These are phyloP conservation scores for Pseudisothecium myosuroides DNA, from an alignment of 225 moss, liverwort and hornwort genomes.

Conservation along the genomic window DNA sequence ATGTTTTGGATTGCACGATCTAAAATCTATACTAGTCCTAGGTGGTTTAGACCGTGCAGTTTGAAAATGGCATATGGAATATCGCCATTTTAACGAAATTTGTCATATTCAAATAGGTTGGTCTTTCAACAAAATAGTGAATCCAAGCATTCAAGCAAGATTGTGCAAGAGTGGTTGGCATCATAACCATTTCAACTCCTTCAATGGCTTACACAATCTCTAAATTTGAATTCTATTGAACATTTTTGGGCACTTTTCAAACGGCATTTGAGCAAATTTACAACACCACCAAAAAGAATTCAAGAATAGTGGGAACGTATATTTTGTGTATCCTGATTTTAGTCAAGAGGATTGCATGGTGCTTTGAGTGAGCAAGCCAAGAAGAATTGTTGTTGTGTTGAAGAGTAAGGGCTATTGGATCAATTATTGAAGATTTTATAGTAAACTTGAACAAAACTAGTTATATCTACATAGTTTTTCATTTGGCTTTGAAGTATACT, in stretches of 20 bases:
- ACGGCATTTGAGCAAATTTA: too few relatives aligned
- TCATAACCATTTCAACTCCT: not conserved
- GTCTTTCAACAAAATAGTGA: not conserved
- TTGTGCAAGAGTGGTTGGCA: too few relatives aligned
- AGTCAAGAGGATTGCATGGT: not conserved
- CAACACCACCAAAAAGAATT: not conserved
- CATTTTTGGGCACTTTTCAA: accelerated
- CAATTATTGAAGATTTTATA: not conserved
- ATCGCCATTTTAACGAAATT: too few relatives aligned
- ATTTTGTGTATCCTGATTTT: accelerated
- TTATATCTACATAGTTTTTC: not conserved
- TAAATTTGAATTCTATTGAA: not conserved
- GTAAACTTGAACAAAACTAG: not conserved
- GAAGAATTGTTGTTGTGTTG: not conserved
- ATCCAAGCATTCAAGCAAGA: too few relatives aligned
- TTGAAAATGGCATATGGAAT: too few relatives aligned
- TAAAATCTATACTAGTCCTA: too few relatives aligned
- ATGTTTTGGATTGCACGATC: too few relatives aligned
- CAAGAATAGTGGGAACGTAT: accelerated
- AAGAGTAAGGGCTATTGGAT: accelerated
- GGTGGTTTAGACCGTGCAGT: too few relatives aligned
- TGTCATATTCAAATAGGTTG: too few relatives aligned
- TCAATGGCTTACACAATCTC: not conserved
- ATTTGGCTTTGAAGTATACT: not conserved
- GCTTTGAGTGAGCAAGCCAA: not conserved